A percentile compares a stretch with the other conserved stretches of the same genome.
Conservation (phyloP, 495 filamentous ascomycete species). For the Xylaria telfairii region DNA sequence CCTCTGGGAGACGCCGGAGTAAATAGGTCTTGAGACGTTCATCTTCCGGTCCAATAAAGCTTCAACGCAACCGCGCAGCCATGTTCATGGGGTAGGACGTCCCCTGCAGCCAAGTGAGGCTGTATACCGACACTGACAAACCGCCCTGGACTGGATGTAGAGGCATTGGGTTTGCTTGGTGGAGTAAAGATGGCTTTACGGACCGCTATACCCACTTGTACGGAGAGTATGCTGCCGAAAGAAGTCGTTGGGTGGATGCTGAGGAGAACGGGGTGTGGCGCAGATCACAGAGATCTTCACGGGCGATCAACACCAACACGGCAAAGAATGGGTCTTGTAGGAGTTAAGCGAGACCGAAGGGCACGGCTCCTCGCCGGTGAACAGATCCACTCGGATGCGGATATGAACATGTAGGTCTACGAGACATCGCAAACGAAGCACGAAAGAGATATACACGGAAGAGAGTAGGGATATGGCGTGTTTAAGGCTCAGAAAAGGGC, state of each 20-base stretch:
- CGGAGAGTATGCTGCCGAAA: constrained; percentile 38
- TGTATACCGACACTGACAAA: constrained; percentile 1
- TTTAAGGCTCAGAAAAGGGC: background rate
- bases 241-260: constrained; percentile 26
- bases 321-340: constrained; percentile 19
- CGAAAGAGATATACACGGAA: background rate
- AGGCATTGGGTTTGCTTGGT: constrained; percentile 1
- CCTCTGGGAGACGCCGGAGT: background rate
- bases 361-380: constrained; percentile 32
- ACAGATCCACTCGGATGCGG: constrained; percentile 27
- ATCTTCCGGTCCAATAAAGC: constrained; percentile 24
- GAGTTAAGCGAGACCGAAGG: constrained; percentile 29
- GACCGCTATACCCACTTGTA: constrained; percentile 39
- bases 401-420: constrained; percentile 11
- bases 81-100: background rate
- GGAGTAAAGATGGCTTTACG: constrained; percentile 33
- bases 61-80: constrained; percentile 12
- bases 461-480: constrained; percentile 11
- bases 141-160: background rate
- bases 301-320: constrained; percentile 11
- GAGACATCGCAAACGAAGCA: background rate
- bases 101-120: constrained; percentile 14
- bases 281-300: constrained; percentile 17
- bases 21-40: background rate
- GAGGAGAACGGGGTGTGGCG: constrained; percentile 30